Percentiles rank a stretch among this genome's conserved stretches.
Conservation (phyloP, 2,329 filamentous ascomycete genomes). For the Phyllosticta citrichinensis region DNA sequence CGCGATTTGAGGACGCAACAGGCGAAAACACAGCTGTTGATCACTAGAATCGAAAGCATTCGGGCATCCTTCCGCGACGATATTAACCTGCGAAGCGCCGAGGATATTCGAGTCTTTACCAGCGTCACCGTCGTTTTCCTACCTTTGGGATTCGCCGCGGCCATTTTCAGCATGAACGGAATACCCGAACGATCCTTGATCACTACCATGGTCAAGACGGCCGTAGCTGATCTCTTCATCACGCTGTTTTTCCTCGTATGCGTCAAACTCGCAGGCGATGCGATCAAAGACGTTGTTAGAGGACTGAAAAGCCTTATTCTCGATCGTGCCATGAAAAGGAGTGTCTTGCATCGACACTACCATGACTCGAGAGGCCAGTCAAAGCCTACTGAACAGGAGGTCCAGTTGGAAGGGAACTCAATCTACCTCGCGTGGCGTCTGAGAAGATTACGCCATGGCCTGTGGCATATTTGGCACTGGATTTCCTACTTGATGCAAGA, state of each 20-base stretch:
- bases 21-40: conserved; percentile 11
- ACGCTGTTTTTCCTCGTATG: not conserved
- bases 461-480: not conserved
- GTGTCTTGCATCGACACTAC: not conserved
- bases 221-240: conserved; percentile 1
- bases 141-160: conserved; percentile 22
- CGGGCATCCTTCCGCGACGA: conserved; percentile 15
- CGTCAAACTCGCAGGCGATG: not conserved
- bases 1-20: not conserved
- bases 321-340: not conserved
- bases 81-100: conserved; percentile 14
- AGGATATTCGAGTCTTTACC: conserved; percentile 26
- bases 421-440: not conserved
- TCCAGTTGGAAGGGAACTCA: not conserved
- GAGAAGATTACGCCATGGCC: not conserved
- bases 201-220: not conserved
- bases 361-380: not conserved
- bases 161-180: conserved; percentile 24
- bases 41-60: conserved; percentile 12
- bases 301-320: not conserved
- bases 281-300: not conserved
- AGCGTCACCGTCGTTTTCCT: conserved; percentile 28
- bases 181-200: conserved; percentile 10
- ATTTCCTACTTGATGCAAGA: not conserved
- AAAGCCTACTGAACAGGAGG: not conserved